These are phyloP conservation scores for Botrytis cinerea DNA, from an alignment of 2,329 filamentous ascomycete species.

Conservation along the genomic window DNA sequence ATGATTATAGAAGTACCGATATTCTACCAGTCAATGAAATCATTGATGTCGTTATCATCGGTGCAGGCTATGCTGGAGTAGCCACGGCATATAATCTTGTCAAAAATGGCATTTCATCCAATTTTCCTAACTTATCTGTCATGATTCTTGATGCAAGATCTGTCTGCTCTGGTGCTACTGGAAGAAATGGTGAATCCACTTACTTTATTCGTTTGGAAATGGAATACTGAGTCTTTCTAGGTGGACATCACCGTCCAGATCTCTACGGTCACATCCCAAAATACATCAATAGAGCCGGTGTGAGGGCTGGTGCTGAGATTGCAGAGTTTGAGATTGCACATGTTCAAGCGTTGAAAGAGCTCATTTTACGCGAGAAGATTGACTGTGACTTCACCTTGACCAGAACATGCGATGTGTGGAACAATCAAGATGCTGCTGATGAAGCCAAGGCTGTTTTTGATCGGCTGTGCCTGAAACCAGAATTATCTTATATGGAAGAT, in stretches of 20 bases:
- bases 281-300: background rate
- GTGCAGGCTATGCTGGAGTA: conserved; percentile 30
- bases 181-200: conserved; percentile 52
- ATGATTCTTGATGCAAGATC: conserved; percentile 77
- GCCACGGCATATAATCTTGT: conserved; percentile 37
- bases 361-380: conserved; percentile 45
- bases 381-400: conserved; percentile 47
- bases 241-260: conserved; percentile 18
- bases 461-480: background rate
- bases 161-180: conserved; percentile 76
- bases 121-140: conserved; percentile 45
- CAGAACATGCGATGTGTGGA: conserved; percentile 27
- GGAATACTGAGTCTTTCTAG: background rate
- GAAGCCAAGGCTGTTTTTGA: conserved; percentile 17
- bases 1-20: conserved; percentile 29
- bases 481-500: conserved; percentile 20
- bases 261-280: conserved; percentile 23
- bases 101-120: conserved; percentile 45
- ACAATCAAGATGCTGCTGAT: conserved; percentile 7
- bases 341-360: conserved; percentile 42
- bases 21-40: conserved; percentile 21
- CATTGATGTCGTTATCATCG: conserved; percentile 32
- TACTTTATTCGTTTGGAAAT: background rate
- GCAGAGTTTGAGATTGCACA: conserved; percentile 46
- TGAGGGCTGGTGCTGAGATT: conserved; percentile 1